Evolutionary conservation across 2,329 filamentous ascomycete species (phyloP).

Genomic region (Cadophora luteo-olivacea): DNA sequence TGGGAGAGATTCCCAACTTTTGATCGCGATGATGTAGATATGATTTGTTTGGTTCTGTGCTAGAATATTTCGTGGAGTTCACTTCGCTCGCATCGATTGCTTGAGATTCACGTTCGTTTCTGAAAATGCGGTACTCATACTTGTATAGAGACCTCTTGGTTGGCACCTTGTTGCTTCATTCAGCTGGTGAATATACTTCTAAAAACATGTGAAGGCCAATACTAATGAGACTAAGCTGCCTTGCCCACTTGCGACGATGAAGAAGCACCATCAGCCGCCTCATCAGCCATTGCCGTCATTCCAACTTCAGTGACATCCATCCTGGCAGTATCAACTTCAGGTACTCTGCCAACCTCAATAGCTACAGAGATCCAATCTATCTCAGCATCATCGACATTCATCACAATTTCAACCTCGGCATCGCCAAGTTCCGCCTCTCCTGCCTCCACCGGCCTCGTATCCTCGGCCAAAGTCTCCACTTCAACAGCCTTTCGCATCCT

Average conservation of each 20-base stretch:
- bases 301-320: too few relatives aligned
- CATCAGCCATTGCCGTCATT: too few relatives aligned
- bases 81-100: not conserved
- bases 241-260: not conserved
- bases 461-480: not conserved
- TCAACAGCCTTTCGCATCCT: conserved; percentile 33
- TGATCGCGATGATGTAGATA: not conserved
- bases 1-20: not conserved
- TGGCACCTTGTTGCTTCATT: not conserved
- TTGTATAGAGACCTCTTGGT: not conserved
- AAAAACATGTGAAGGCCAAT: not conserved
- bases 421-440: too few relatives aligned
- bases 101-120: not conserved
- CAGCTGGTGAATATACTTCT: not conserved
- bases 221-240: not conserved
- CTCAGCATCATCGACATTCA: too few relatives aligned
- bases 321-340: too few relatives aligned
- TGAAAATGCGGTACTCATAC: not conserved
- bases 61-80: not conserved
- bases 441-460: not conserved
- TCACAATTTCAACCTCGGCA: too few relatives aligned
- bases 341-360: too few relatives aligned
- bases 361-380: too few relatives aligned
- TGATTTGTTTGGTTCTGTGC: too few relatives aligned
- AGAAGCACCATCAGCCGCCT: not conserved